Base-by-base conservation (phyloP, 225 moss, liverwort and hornwort species). In the Straminergon stramineum region DNA sequence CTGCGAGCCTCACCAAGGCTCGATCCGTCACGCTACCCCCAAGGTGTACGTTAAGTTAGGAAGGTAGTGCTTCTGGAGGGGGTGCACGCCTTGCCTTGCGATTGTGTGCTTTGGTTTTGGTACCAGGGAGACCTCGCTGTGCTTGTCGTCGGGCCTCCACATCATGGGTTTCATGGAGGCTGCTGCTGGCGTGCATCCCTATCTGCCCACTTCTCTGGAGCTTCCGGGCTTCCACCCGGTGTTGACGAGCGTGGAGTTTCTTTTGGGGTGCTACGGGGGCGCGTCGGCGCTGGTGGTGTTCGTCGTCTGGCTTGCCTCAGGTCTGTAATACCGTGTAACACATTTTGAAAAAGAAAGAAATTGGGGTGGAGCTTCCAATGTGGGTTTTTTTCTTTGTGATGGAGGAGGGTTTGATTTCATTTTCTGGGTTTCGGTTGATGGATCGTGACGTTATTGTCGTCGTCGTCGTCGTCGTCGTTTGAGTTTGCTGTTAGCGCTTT, bases 191-290 rank as follows among this genome's bases (percentile, higher is more conserved):
- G 28, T 73, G 5, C 97, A 98, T 77, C 98, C 98, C 14, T 98
- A 96, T n/a, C 20, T 84, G 78, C 98, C 96, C 43, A 55, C n/a
- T 9, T 89, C 95, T 37, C 82, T 98, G 89, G 95, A 96, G 95
- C 93, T 98, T 16, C 95, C 96, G 28, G 98, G 96, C 62, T 96
- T 98, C 91, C 92, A 93, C 16, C 95, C 96, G 27, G 92, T 89
- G 45, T 53, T 89, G 48, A 91, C 96, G 92, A 93, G 96, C 64
- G 86, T 91, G 88, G 85, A 51, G 56, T 95, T 91, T 74, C 94
- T 98, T 89, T 68, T 98, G 56, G 93, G 93, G 10, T 85, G 92
- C 21, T 98, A 95, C 62, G 92, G 92, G 22, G 84, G 53, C 64
- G 92, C 87, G 26, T 91, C 95, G 56, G 67, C 92, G 81, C 55